Evolutionary conservation across 2,329 filamentous ascomycete species (phyloP).

Genomic region (Domatiomyces catenatus): DNA sequence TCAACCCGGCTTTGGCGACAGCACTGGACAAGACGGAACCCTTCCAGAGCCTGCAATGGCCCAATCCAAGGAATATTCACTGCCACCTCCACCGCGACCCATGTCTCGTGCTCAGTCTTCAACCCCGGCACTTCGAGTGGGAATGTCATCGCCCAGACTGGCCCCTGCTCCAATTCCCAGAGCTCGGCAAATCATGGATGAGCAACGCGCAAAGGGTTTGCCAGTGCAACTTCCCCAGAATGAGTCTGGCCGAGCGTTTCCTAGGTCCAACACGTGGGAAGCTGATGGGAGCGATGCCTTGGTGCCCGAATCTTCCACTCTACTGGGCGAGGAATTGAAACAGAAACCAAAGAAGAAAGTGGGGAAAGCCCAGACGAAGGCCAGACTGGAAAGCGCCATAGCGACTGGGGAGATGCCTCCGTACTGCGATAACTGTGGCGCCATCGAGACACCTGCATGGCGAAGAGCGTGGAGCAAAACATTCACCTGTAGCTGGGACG

Average conservation of each 20-base stretch:
- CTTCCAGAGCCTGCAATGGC: neutral
- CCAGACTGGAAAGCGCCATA: slow-evolving; percentile 44
- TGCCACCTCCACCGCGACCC: slow-evolving; percentile 10
- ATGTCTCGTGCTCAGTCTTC: slow-evolving; percentile 11
- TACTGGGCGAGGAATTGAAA: slow-evolving; percentile 22
- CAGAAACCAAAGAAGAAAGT: slow-evolving; percentile 47
- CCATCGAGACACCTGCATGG: slow-evolving; percentile 94
- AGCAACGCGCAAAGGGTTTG: slow-evolving; percentile 13
- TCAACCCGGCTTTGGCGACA: slow-evolving; percentile 13
- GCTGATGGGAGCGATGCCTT: slow-evolving; percentile 27
- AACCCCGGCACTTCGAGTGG: slow-evolving; percentile 4
- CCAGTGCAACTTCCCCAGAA: slow-evolving; percentile 31
- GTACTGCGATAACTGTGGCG: slow-evolving; percentile 83
- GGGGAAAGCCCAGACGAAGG: slow-evolving; percentile 47
- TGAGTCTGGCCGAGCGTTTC: slow-evolving; percentile 33
- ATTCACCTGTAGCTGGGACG: slow-evolving; percentile 51
- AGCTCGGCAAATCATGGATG: slow-evolving; percentile 16
- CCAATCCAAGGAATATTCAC: slow-evolving; percentile 6
- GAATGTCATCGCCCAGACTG: slow-evolving; percentile 13
- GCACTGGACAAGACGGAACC: slow-evolving; percentile 4
- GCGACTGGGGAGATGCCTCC: slow-evolving; percentile 70
- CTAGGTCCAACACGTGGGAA: slow-evolving; percentile 31
- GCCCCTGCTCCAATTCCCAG: slow-evolving; percentile 15
- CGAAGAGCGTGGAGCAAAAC: slow-evolving; percentile 78
- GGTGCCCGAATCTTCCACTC: slow-evolving; percentile 25